Evolutionary conservation across 179 eudicot genomes (phyloP), one percentile per base, ranked within the genome.

Genomic region (Pouteria campechiana): DNA sequence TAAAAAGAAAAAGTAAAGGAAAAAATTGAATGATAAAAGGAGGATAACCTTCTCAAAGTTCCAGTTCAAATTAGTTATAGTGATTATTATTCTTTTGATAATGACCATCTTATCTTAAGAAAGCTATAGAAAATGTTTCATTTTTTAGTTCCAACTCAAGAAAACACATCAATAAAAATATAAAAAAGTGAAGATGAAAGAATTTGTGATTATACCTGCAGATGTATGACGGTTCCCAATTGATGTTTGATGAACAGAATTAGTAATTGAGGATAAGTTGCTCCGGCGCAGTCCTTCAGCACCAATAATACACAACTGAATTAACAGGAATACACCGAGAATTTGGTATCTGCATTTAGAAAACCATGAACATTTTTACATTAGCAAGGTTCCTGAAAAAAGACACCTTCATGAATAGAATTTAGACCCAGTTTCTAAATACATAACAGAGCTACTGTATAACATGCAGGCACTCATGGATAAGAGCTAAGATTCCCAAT

Each of bases 331-430:
- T 41, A 82, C 74, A 18, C 99, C 99, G 49, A 92, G 68, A 50
- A 92, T 92, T 68, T 92, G 99, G 74, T 92, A 92, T 67, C 99
- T 92, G 87, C 76, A 67, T n/a, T 48, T n/a, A n/a, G n/a, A n/a
- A n/a, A n/a, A n/a, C n/a, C n/a, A n/a, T n/a, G n/a, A n/a, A n/a
- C n/a, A n/a, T n/a, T n/a, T n/a, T n/a, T n/a, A n/a, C n/a, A n/a
- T n/a, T n/a, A n/a, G n/a, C n/a, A n/a, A n/a, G n/a, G n/a, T n/a
- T n/a, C n/a, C n/a, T n/a, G n/a, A n/a, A n/a, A 43, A 36, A 45
- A 33, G 20, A 17, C 56, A 38, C 12, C 29, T 41, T 31, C 21
- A n/a, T n/a, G n/a, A n/a, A n/a, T n/a, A n/a, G n/a, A n/a, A n/a
- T n/a, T n/a, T n/a, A n/a, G n/a, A n/a, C n/a, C n/a, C n/a, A n/a